Evolutionary conservation across 1,139 yeast genomes (phyloP), one percentile per base, ranked within the genome.

Genomic region (Suhomyces bolitotheri): DNA sequence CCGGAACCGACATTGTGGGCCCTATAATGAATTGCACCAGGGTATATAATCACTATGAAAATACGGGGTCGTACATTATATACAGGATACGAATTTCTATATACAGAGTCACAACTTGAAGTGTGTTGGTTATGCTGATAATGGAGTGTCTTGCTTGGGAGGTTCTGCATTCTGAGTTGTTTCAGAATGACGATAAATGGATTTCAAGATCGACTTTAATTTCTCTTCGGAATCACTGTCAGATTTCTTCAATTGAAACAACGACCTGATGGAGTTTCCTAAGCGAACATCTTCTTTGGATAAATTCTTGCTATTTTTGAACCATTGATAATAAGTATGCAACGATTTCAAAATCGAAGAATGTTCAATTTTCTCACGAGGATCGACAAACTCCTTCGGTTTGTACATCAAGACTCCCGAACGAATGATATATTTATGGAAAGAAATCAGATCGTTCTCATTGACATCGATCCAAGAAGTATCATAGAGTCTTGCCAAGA

Each of bases 361-460:
- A 40, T 46, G 54, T 4, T 33, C 31, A 5, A 47, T 37, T 17
- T 49, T 49, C 15, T 53, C 56, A 3, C 50, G 36, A 8, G 51
- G 54, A 34, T 54, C 58, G 12, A 51, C 35, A 21, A 60, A 45
- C 4, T 33, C 34, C 20, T 44, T 41, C 1, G 71, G 69, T 31
- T 47, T 54, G 41, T 55, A 64, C 36, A 60, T 49, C 30, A 56
- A 43, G n/a, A 65, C 57, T 5, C 67, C 65, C 2, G 66, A 49
- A 33, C 55, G 54, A 16, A 65, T 40, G 10, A 66, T 51, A 13
- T 47, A 43, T 33, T 51, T 57, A 41, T 66, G 69, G 28, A 54
- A 43, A 6, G 31, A 25, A 17, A 52, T 30, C 13, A 44, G 43
- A 8, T 46, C 43, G 2, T 40, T 42, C 8, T 46, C 43, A 16